These are phyloP conservation scores for Crithidia mellificae DNA, from an alignment of 208 protist species.

Conservation along the genomic window DNA sequence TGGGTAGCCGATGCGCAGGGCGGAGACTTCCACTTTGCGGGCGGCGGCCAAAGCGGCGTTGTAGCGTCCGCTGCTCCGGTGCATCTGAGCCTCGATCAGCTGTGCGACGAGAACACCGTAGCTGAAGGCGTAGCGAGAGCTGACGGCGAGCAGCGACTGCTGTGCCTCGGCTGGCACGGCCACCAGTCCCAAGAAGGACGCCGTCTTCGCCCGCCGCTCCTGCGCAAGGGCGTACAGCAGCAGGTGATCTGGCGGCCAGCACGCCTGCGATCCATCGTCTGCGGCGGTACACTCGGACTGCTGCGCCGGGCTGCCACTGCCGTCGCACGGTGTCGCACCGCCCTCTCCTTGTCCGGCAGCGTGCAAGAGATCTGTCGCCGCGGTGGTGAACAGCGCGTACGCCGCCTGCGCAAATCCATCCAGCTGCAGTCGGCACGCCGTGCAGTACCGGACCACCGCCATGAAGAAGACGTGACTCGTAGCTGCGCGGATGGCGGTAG, in stretches of 20 bases:
- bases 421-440: conserved; percentile 38
- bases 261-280: neutral
- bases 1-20: conserved; percentile 49
- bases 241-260: conserved; percentile 76
- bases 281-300: neutral
- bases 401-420: conserved; percentile 64
- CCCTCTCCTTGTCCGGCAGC: neutral
- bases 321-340: neutral
- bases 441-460: conserved; percentile 50
- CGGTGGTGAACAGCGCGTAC: conserved; percentile 50
- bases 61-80: conserved; percentile 41
- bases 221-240: conserved; percentile 66
- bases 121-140: conserved; percentile 48
- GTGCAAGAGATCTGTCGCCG: conserved; percentile 35
- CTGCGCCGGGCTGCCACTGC: neutral
- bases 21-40: conserved; percentile 32
- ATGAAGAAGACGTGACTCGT: conserved; percentile 56
- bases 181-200: conserved; percentile 56
- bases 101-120: conserved; percentile 68
- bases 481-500: conserved; percentile 19
- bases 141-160: conserved; percentile 40
- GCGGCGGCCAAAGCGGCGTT: conserved; percentile 33
- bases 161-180: conserved; percentile 28
- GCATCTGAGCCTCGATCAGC: conserved; percentile 47
- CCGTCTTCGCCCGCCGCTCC: conserved; percentile 54